phyloP scores from a whole-genome alignment of 345 rosid genomes.

The Populus simonii region DNA sequence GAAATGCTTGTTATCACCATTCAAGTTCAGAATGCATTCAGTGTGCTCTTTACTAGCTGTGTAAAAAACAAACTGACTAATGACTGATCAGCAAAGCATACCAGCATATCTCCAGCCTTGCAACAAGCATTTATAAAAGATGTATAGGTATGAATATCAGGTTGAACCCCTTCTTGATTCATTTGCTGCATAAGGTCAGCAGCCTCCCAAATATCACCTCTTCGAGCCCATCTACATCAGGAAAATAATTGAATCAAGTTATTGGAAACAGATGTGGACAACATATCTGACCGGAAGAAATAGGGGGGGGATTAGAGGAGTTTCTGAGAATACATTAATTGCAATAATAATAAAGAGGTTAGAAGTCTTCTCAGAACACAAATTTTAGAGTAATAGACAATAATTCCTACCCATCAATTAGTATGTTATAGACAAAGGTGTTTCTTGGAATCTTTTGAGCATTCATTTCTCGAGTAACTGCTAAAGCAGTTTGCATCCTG shows the following conservation, averaged over 20 bases:
- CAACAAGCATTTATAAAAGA: slow-evolving; percentile 92
- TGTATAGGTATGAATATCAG: slow-evolving; percentile 88
- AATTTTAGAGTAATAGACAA: background rate
- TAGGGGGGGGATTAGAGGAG: background rate
- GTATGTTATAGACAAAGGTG: slow-evolving; percentile 78
- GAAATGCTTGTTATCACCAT: background rate
- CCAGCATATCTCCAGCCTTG: slow-evolving; percentile 97
- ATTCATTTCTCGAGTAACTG: slow-evolving; percentile 91
- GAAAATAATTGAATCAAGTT: background rate
- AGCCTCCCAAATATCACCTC: slow-evolving; percentile 99
- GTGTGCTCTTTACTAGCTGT: background rate
- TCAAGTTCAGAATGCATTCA: background rate
- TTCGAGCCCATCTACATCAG: slow-evolving; percentile 77
- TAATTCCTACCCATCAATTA: slow-evolving; percentile 76
- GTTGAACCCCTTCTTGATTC: slow-evolving; percentile 79
- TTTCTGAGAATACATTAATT: background rate
- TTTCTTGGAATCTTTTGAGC: slow-evolving; percentile 72
- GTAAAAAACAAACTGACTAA: background rate
- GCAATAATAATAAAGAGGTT: background rate
- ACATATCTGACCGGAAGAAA: background rate
- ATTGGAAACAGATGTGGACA: background rate
- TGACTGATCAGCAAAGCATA: slow-evolving; percentile 23
- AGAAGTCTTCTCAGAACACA: background rate
- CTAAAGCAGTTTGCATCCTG: slow-evolving; percentile 97
- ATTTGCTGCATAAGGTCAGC: slow-evolving; percentile 93